phyloP scores from a whole-genome alignment of 202 grass and related monocot species.

The Musa balbisiana region DNA sequence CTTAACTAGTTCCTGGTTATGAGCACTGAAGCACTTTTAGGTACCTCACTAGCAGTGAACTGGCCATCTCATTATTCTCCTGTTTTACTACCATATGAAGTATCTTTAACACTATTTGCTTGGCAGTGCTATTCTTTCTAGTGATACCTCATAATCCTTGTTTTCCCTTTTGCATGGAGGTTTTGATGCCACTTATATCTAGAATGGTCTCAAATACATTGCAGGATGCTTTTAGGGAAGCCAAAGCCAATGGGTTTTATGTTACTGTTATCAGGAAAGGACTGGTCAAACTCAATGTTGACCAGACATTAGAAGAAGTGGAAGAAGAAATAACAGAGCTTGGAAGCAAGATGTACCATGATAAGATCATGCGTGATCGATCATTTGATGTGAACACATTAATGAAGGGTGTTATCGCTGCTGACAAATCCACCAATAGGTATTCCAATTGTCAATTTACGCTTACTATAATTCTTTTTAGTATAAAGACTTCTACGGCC shows the following conservation, averaged over 20 bases:
- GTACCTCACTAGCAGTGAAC: no score
- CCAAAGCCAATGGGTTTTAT: slow-evolving; percentile 28
- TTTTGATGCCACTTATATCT: neutral
- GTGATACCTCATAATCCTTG: no score
- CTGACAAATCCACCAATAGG: slow-evolving; percentile 20
- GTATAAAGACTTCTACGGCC: neutral
- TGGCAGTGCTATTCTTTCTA: no score
- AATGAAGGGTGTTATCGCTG: slow-evolving; percentile 25
- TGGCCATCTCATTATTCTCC: no score
- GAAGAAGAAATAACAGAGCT: slow-evolving; percentile 28
- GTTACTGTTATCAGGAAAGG: slow-evolving; percentile 32
- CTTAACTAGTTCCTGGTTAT: neutral
- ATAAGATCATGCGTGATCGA: slow-evolving; percentile 27
- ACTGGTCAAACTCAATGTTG: slow-evolving; percentile 28
- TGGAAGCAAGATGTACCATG: slow-evolving; percentile 35
- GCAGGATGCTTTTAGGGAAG: slow-evolving; percentile 34
- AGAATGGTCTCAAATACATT: neutral
- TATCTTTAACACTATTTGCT: no score
- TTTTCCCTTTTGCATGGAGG: neutral
- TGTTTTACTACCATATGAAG: no score
- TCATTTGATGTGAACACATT: slow-evolving; percentile 26
- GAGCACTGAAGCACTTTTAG: no score
- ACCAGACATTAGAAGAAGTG: slow-evolving; percentile 31
- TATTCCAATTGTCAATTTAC: neutral
- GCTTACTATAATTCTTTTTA: no score